Conservation (phyloP, 2,329 filamentous ascomycete genomes). For the Claviceps pazoutovae region DNA sequence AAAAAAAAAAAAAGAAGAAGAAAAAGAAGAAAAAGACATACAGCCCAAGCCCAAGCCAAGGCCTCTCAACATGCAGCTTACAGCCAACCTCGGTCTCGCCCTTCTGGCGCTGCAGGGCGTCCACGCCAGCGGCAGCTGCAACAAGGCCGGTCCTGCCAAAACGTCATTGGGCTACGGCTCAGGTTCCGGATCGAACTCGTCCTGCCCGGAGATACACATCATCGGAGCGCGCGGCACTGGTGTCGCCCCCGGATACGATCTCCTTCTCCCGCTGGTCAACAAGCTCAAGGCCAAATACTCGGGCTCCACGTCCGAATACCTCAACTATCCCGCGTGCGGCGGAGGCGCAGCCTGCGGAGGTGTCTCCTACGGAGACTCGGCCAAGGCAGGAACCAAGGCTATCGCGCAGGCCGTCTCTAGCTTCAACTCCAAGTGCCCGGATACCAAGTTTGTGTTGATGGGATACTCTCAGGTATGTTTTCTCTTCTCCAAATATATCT, state of each 20-base stretch:
- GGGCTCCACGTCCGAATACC: slow-evolving; percentile 39
- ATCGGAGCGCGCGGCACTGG: slow-evolving; percentile 35
- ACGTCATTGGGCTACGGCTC: too few species aligned
- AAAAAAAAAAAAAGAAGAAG: too few species aligned
- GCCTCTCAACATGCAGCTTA: neutral
- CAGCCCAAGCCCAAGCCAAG: neutral
- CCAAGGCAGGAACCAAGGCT: neutral
- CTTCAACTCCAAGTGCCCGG: slow-evolving; percentile 41
- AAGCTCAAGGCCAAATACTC: slow-evolving; percentile 31
- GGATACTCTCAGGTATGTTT: slow-evolving; percentile 45
- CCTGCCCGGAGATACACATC: slow-evolving; percentile 22
- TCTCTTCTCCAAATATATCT: neutral
- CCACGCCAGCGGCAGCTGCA: neutral
- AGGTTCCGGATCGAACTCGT: neutral
- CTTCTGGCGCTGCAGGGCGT: neutral
- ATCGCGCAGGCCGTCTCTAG: slow-evolving; percentile 29
- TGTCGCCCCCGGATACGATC: slow-evolving; percentile 37
- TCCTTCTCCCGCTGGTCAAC: slow-evolving; percentile 35
- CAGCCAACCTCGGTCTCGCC: neutral
- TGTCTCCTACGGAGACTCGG: slow-evolving; percentile 46
- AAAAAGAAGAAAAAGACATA: too few species aligned
- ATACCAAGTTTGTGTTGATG: slow-evolving; percentile 43
- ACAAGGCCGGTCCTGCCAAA: too few species aligned
- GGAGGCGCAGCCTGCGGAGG: slow-evolving; percentile 44
- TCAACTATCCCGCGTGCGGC: slow-evolving; percentile 48